phyloP scores from a whole-genome alignment of 2,329 filamentous ascomycete genomes.

The Coniella vitis region DNA sequence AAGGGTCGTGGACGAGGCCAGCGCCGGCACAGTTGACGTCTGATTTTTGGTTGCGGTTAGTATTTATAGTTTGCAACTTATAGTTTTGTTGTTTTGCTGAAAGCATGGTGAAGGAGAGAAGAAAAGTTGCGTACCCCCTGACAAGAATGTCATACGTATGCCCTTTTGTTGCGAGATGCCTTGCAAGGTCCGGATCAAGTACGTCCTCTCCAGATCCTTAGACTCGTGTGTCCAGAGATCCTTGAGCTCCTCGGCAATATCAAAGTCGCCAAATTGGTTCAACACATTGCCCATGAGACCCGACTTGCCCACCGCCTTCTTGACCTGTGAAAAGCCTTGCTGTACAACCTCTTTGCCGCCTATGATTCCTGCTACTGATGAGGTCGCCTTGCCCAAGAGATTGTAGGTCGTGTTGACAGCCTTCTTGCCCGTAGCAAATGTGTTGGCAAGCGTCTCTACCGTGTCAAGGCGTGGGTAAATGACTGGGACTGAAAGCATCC shows the following conservation, averaged over 20 bases:
- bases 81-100: too few species aligned
- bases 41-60: conserved; percentile 27
- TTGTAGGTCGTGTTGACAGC: conserved; percentile 96
- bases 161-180: conserved; percentile 93
- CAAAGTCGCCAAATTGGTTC: conserved; percentile 93
- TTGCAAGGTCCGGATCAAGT: conserved; percentile 91
- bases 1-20: conserved; percentile 87
- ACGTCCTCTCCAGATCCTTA: conserved; percentile 95
- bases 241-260: conserved; percentile 86
- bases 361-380: conserved; percentile 89
- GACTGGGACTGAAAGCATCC: conserved; percentile 88
- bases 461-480: conserved; percentile 88
- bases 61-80: too few species aligned
- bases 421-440: conserved; percentile 91
- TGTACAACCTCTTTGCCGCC: conserved; percentile 90
- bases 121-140: conserved; percentile 55
- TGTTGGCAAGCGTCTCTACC: conserved; percentile 84
- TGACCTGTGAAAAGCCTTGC: conserved; percentile 88
- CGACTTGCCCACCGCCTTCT: conserved; percentile 91
- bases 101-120: background rate
- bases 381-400: conserved; percentile 88
- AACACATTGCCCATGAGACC: conserved; percentile 94
- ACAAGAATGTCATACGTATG: conserved; percentile 93
- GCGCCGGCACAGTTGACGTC: conserved; percentile 87
- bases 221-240: conserved; percentile 98